These are phyloP conservation scores for Coelastrella sp. DNA, from an alignment of 139 green algal species.

Conservation along the genomic window DNA sequence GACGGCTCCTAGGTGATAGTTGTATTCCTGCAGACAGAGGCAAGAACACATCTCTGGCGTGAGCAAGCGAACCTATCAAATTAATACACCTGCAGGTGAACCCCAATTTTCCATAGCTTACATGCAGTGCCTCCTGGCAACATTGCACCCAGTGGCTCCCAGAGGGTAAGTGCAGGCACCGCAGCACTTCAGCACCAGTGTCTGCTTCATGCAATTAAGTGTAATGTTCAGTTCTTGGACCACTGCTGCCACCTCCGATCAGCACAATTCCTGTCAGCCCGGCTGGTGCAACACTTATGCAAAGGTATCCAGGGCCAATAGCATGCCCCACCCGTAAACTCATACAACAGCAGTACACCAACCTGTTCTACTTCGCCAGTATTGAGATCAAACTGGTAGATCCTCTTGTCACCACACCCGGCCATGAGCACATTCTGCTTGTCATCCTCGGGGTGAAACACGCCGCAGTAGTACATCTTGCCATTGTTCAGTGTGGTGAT, in stretches of 20 bases:
- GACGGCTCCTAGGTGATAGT: slow-evolving; percentile 97
- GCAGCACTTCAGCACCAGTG: too few relatives aligned
- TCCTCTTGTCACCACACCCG: slow-evolving; percentile 95
- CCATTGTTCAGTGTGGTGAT: slow-evolving; percentile 73
- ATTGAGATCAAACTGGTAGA: slow-evolving; percentile 94
- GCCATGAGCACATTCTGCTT: slow-evolving; percentile 94
- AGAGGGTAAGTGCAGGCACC: too few relatives aligned
- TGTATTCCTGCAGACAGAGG: slow-evolving; percentile 87
- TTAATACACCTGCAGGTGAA: neutral
- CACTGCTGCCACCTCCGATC: too few relatives aligned
- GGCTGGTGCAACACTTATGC: too few relatives aligned
- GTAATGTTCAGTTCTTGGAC: too few relatives aligned
- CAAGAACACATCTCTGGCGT: neutral
- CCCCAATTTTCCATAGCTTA: too few relatives aligned
- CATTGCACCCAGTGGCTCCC: too few relatives aligned
- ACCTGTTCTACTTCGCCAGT: slow-evolving; percentile 87
- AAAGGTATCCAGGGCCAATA: too few relatives aligned
- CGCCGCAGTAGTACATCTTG: slow-evolving; percentile 88
- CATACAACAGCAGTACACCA: neutral
- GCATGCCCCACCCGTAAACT: neutral
- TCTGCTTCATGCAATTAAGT: too few relatives aligned
- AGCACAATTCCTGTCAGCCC: too few relatives aligned
- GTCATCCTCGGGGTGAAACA: slow-evolving; percentile 92
- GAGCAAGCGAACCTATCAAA: too few relatives aligned
- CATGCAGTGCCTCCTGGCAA: too few relatives aligned